These are phyloP conservation scores for Rhododendron williamsianum DNA, from an alignment of 148 eudicot species.

Conservation along the genomic window DNA sequence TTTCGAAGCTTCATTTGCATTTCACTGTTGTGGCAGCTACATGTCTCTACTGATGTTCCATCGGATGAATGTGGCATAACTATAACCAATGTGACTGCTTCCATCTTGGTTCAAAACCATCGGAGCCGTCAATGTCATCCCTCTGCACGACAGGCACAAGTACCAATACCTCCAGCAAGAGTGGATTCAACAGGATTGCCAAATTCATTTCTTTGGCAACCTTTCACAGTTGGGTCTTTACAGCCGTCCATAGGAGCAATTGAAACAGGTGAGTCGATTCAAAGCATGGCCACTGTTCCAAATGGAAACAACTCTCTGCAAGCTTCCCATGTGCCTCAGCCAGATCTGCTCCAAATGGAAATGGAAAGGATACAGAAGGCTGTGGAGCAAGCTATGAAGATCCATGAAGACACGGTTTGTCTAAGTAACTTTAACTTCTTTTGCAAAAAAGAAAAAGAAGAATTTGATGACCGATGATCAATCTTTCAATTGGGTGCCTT, in stretches of 20 bases:
- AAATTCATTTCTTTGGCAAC: background rate
- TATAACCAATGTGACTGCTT: background rate
- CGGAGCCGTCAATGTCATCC: background rate
- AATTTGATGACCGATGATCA: background rate
- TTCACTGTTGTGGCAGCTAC: conserved; percentile 2
- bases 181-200: background rate
- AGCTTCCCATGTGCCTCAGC: conserved; percentile 9
- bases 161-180: background rate
- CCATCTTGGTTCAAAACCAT: background rate
- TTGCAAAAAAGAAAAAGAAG: background rate
- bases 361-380: conserved; percentile 27
- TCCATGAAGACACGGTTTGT: conserved; percentile 39
- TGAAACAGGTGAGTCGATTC: background rate
- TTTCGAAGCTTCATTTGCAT: background rate
- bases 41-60: background rate
- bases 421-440: conserved; percentile 3
- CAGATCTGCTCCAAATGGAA: conserved; percentile 34
- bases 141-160: conserved; percentile 3
- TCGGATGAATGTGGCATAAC: background rate
- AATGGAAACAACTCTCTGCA: conserved; percentile 4
- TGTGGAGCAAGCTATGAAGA: conserved; percentile 22
- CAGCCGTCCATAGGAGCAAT: background rate
- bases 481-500: background rate
- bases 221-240: background rate
- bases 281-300: background rate